Evolutionary conservation across 768 basidiomycete genomes (phyloP).

Genomic region (Coprinopsis cinerea): DNA sequence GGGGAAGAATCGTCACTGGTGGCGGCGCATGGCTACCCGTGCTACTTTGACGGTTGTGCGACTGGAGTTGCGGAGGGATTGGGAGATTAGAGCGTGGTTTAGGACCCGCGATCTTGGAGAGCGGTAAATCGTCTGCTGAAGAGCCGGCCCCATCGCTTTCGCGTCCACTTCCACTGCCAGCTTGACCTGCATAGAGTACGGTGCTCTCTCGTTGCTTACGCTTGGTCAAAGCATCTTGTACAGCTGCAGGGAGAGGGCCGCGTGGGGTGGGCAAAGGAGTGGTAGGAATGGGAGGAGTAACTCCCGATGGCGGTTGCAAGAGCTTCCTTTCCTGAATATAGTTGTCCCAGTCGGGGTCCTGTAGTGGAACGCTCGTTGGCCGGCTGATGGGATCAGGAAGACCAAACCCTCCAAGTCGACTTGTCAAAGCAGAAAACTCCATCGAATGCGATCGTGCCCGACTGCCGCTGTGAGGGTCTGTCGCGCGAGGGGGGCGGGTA

Average conservation of each 20-base stretch:
- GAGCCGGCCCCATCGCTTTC: slow-evolving; percentile 6
- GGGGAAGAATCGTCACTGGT: slow-evolving; percentile 44
- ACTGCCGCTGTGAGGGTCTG: slow-evolving; percentile 37
- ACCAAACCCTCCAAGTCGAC: slow-evolving; percentile 27
- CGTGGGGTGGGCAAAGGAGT: slow-evolving; percentile 31
- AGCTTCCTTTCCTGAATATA: slow-evolving; percentile 84
- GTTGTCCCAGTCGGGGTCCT: slow-evolving; percentile 78
- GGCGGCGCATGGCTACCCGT: slow-evolving; percentile 22
- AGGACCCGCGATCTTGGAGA: slow-evolving; percentile 12
- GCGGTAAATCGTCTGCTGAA: slow-evolving; percentile 13
- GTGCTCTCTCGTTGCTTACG: slow-evolving; percentile 71
- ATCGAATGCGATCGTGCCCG: slow-evolving; percentile 67
- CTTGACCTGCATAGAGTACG: slow-evolving; percentile 31
- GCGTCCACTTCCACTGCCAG: slow-evolving; percentile 11
- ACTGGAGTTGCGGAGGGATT: slow-evolving; percentile 6
- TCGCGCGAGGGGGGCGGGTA: slow-evolving; percentile 62
- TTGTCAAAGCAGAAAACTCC: slow-evolving; percentile 50
- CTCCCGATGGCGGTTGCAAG: slow-evolving; percentile 75
- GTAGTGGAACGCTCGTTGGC: slow-evolving; percentile 69
- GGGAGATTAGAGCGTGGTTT: slow-evolving; percentile 10
- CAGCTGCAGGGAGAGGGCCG: slow-evolving; percentile 59
- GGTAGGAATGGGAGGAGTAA: slow-evolving; percentile 74
- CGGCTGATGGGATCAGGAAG: slow-evolving; percentile 46
- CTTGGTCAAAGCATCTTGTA: slow-evolving; percentile 65
- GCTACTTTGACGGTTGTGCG: slow-evolving; percentile 15